Percentiles rank a stretch among this genome's conserved stretches.
Conservation (phyloP, 208 protist species). For the Zelonia costaricensis region DNA sequence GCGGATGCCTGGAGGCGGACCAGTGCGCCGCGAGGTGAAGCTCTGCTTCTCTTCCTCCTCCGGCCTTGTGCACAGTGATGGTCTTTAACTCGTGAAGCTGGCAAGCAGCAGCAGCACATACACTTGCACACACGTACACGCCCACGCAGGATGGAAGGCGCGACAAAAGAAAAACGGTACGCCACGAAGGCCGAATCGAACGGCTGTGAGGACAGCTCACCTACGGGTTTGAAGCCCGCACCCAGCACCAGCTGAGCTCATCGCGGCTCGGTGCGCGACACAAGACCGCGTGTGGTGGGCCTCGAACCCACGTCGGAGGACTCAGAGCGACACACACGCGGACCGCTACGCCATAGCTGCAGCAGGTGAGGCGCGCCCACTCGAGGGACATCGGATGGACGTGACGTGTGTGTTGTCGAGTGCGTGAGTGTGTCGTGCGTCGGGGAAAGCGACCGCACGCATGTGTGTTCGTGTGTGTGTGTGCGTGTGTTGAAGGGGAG, state of each 20-base stretch:
- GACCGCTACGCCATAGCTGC: too few relatives aligned
- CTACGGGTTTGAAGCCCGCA: constrained; percentile 93
- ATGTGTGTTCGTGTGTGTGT: background rate
- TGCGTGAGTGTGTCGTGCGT: too few relatives aligned
- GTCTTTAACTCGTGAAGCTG: too few relatives aligned
- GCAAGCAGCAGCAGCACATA: background rate
- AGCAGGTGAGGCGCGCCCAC: too few relatives aligned
- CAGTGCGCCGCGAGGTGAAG: too few relatives aligned
- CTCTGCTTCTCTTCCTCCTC: too few relatives aligned
- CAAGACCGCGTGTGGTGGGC: background rate
- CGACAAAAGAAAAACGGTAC: constrained; percentile 42
- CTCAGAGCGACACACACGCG: too few relatives aligned
- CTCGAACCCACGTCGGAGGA: constrained; percentile 45
- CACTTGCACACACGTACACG: background rate
- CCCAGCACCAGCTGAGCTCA: constrained; percentile 92
- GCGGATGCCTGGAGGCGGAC: too few relatives aligned
- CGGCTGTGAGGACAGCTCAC: constrained; percentile 93
- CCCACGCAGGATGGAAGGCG: background rate
- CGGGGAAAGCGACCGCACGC: background rate
- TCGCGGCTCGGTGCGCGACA: constrained; percentile 45
- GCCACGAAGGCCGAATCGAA: constrained; percentile 94
- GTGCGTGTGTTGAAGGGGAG: too few relatives aligned
- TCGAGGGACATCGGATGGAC: too few relatives aligned
- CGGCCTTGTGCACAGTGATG: too few relatives aligned
- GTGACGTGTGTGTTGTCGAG: too few relatives aligned